phyloP scores from a whole-genome alignment of 768 basidiomycete species.

The Suillus sp. region DNA sequence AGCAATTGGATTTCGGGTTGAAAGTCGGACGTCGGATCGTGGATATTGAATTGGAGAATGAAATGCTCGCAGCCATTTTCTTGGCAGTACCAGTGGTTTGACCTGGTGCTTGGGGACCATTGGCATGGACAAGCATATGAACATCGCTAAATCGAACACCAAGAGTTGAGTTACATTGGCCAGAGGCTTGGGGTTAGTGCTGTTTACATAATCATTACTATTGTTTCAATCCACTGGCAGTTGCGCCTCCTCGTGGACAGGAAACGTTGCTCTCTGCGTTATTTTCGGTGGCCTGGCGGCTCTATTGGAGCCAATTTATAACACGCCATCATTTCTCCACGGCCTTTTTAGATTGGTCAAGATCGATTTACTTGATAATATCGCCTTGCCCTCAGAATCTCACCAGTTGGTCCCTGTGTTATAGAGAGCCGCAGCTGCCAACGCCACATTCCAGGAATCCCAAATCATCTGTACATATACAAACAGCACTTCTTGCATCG shows the following conservation, averaged over 20 bases:
- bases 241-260: constrained; percentile 14
- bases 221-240: background rate
- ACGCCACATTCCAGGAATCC: constrained; percentile 6
- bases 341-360: constrained; percentile 14
- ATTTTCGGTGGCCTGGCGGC: constrained; percentile 5
- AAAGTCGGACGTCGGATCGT: constrained; percentile 6
- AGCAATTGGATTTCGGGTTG: background rate
- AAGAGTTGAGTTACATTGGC: background rate
- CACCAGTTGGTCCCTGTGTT: background rate
- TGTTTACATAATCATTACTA: background rate
- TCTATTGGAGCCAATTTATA: constrained; percentile 14
- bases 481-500: constrained; percentile 13
- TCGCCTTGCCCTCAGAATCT: background rate
- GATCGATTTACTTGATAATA: constrained; percentile 15
- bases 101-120: background rate
- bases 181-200: background rate
- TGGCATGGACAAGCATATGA: background rate
- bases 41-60: background rate
- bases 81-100: background rate
- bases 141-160: background rate
- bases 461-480: constrained; percentile 21
- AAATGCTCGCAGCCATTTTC: background rate
- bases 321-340: constrained; percentile 1
- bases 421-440: background rate
- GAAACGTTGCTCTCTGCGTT: constrained; percentile 13